These are phyloP conservation scores for Aspergillus luchuensis DNA, from an alignment of 2,329 filamentous ascomycete genomes.

Conservation along the genomic window DNA sequence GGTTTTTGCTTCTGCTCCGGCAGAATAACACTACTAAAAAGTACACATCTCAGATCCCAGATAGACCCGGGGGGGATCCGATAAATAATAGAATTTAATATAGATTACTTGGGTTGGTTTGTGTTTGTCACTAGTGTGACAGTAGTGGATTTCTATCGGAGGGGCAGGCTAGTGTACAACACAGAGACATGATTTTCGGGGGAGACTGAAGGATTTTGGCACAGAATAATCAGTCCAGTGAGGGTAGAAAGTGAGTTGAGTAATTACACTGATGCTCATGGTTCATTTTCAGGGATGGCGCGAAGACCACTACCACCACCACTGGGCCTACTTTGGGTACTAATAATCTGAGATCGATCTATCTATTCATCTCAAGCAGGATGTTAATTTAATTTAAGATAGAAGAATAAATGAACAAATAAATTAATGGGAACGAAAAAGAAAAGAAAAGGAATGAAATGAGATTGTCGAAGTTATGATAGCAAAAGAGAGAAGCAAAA, in stretches of 20 bases:
- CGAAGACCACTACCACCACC: background rate
- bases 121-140: slow-evolving; percentile 32
- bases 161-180: slow-evolving; percentile 15
- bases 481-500: no score
- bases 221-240: no score
- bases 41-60: slow-evolving; percentile 10
- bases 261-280: background rate
- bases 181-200: slow-evolving; percentile 10
- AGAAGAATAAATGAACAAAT: background rate
- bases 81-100: slow-evolving; percentile 17
- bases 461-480: no score
- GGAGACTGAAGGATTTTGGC: slow-evolving; percentile 8
- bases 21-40: slow-evolving; percentile 1
- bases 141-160: slow-evolving; percentile 22
- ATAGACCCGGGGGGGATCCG: slow-evolving; percentile 1
- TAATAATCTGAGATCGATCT: no score
- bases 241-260: no score
- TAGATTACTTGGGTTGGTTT: slow-evolving; percentile 21
- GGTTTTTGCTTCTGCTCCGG: background rate
- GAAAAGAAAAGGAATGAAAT: no score
- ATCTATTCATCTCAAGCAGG: background rate
- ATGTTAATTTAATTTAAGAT: background rate
- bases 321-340: no score
- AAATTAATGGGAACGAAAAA: background rate
- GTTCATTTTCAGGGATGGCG: background rate